Conservation (phyloP, 352 stramenopile genomes). For the Pythium brachiatum region DNA sequence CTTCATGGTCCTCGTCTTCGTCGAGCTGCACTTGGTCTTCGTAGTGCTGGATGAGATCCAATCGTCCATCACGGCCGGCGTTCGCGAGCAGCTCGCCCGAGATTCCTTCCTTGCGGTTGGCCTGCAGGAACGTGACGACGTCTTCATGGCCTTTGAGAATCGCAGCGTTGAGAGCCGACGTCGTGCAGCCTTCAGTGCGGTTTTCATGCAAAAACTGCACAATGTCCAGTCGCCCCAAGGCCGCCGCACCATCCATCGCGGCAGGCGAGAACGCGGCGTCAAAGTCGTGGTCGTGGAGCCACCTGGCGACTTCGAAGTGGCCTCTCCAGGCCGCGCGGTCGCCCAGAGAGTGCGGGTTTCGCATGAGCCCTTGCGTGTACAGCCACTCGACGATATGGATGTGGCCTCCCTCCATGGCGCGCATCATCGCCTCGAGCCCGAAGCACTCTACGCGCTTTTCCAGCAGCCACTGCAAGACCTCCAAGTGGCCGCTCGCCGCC, state of each 20-base stretch:
- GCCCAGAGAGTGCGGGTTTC: slow-evolving; percentile 13
- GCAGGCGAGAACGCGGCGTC: slow-evolving; percentile 17
- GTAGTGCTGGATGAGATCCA: slow-evolving; percentile 28
- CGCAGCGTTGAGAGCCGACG: slow-evolving; percentile 13
- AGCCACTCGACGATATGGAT: slow-evolving; percentile 24
- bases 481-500: slow-evolving; percentile 23
- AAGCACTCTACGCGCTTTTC: slow-evolving; percentile 21
- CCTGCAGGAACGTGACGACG: slow-evolving; percentile 22
- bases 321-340: slow-evolving; percentile 21
- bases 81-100: slow-evolving; percentile 23
- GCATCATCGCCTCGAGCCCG: slow-evolving; percentile 22
- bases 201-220: slow-evolving; percentile 26
- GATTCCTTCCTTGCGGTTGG: slow-evolving; percentile 24
- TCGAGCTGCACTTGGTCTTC: slow-evolving; percentile 24
- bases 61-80: slow-evolving; percentile 12
- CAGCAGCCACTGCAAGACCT: slow-evolving; percentile 28
- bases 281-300: slow-evolving; percentile 23
- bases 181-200: slow-evolving; percentile 28
- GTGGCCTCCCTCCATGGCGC: slow-evolving; percentile 23
- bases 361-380: slow-evolving; percentile 13
- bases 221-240: slow-evolving; percentile 21
- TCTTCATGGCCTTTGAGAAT: slow-evolving; percentile 26
- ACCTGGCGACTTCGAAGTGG: slow-evolving; percentile 29
- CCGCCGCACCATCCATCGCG: slow-evolving; percentile 25
- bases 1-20: slow-evolving; percentile 24